These are phyloP conservation scores for Verticillium alfalfae DNA, from an alignment of 2,329 filamentous ascomycete species.

Conservation along the genomic window DNA sequence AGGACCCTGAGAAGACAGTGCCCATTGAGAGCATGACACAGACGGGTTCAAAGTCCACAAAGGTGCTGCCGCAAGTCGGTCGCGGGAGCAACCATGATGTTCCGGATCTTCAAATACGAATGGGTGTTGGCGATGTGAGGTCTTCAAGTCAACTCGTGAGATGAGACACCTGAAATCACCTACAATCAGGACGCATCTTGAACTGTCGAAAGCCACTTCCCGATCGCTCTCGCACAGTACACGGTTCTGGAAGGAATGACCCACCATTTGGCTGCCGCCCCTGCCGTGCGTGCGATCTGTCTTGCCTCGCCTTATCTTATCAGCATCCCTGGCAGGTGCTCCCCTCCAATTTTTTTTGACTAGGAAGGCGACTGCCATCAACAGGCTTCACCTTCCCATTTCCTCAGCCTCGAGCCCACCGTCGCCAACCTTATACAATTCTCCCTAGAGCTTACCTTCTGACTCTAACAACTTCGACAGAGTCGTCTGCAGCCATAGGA, in stretches of 20 bases:
- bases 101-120: too few species aligned
- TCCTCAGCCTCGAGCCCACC: background rate
- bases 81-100: background rate
- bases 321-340: background rate
- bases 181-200: too few species aligned
- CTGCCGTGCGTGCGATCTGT: too few species aligned
- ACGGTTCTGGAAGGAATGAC: background rate
- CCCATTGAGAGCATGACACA: background rate
- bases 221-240: background rate
- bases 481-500: background rate
- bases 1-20: background rate
- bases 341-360: background rate
- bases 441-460: background rate
- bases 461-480: background rate
- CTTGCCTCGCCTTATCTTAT: background rate
- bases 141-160: background rate
- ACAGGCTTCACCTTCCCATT: background rate
- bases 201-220: too few species aligned
- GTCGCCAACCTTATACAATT: background rate
- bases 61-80: too few species aligned
- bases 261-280: background rate
- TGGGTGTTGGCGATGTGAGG: background rate
- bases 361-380: background rate
- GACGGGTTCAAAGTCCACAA: too few species aligned
- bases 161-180: too few species aligned